These are phyloP conservation scores for Kodamaea restingae DNA, from an alignment of 805 yeast species.

Conservation along the genomic window DNA sequence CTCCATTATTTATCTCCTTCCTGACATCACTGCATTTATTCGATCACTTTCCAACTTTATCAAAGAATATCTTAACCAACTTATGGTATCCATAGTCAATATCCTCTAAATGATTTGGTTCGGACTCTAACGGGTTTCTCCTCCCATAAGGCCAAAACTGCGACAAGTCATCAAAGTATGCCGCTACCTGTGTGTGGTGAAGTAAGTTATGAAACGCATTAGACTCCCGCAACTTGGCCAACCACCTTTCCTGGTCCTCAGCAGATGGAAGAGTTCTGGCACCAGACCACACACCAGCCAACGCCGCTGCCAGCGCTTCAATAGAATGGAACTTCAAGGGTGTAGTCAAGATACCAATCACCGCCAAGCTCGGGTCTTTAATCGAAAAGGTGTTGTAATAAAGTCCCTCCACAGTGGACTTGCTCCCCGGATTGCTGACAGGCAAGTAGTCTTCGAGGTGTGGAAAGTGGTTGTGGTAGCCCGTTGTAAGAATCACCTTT, in stretches of 20 bases:
- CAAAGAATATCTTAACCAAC: slow-evolving; percentile 8
- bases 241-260: slow-evolving; percentile 39
- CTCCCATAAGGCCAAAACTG: slow-evolving; percentile 8
- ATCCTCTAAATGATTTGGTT: slow-evolving; percentile 1
- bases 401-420: slow-evolving; percentile 11
- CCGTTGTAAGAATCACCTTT: slow-evolving; percentile 46
- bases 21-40: too few relatives aligned
- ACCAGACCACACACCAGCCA: slow-evolving; percentile 55
- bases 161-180: slow-evolving; percentile 11
- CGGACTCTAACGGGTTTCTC: slow-evolving; percentile 5
- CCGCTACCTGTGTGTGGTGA: slow-evolving; percentile 1
- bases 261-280: slow-evolving; percentile 34
- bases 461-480: slow-evolving; percentile 47
- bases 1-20: too few relatives aligned
- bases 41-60: too few relatives aligned
- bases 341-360: slow-evolving; percentile 39
- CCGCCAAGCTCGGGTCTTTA: slow-evolving; percentile 42
- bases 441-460: slow-evolving; percentile 28
- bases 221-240: slow-evolving; percentile 14
- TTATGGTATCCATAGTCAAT: slow-evolving; percentile 6
- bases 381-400: slow-evolving; percentile 31
- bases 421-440: slow-evolving; percentile 20
- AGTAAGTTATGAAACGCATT: slow-evolving; percentile 3
- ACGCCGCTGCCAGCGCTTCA: slow-evolving; percentile 51
- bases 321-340: slow-evolving; percentile 46